Evolutionary conservation across 1,284 basidiomycete species (phyloP), one percentile per base, ranked within the genome.

Genomic region (Ustilago loliicola): DNA sequence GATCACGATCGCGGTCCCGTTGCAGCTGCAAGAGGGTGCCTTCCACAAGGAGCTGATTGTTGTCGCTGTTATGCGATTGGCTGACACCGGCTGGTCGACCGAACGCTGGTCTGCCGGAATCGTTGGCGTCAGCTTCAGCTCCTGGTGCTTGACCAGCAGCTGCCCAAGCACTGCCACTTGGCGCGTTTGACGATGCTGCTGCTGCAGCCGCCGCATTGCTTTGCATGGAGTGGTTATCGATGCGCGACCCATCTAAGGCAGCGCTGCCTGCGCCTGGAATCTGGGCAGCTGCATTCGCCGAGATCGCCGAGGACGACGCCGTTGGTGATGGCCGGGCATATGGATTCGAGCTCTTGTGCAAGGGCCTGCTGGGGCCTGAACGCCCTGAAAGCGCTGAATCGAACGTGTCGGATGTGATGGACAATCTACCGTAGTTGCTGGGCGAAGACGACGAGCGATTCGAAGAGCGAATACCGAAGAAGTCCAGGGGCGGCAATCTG

Each of bases 401-500:
- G 23, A 61, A 68, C 0, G 71, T 65, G 11, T 73, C 71, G 19
- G 71, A 65, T 11, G 47, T 25, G 36, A 36, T 52, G 7, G 72
- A 59, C 1, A 74, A 55, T n/a, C 72, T 61, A 11, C 66, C 59
- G 40, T 62, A 68, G 48, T 74, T 65, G 59, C 62, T 61, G 1
- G 72, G 66, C 5, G 72, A 69, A 1, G 72, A 65, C 1, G 71
- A 57, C 0, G 66, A 73, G 21, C 71, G 58, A 19, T 53, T 62
- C 32, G 58, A 57, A 15, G 71, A 40, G 19, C 66, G 62, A 11
- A 54, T 29, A n/a, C 34, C 45, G 42, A 61, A 36, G 30, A 74
- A 74, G 55, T 69, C 66, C 13, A 71, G 59, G 1, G 72, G 67
- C 4, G 72, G 72, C 52, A 75, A 29, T 32, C 40, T 70, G 15